Base-by-base conservation (phyloP, 1,284 basidiomycete species). In the Ceratobasidium sp. region DNA sequence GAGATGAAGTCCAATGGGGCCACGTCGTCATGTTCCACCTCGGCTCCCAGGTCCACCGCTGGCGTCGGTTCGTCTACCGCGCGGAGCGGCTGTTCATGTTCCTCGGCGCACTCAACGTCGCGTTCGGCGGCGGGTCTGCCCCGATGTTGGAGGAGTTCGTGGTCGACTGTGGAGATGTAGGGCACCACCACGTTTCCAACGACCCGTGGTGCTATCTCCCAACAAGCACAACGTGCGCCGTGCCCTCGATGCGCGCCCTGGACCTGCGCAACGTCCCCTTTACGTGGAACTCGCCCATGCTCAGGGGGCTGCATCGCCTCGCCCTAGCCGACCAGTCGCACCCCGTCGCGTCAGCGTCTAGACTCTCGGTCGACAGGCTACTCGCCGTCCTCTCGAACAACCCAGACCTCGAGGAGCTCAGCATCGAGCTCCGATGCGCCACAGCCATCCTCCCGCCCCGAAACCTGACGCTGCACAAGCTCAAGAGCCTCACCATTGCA, bases 11-110 rank as follows among this genome's bases (percentile, higher is more conserved):
- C 24, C 88, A 90, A 75, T 93, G 91, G 91, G 92, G 90, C 0
- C 88, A 92, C 77, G 90, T 93, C 53, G 89, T 88, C 1, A 87
- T 92, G 68, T 92, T 85, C 80, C 93, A 93, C 79, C 82, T 93
- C 27, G 87, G 89, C 1, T 87, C 90, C 77, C 89, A 92, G 79
- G 92, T 76, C 87, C 88, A 88, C 76, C 87, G 92, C 37, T 93
- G 91, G 91, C 85, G 90, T 79, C 85, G 91, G 27, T 93, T 93
- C 78, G 86, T 92, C 9, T 92, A 92, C 79, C 83, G 89, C 61
- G 92, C 91, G 77, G 90, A 92, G 78, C 89, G 87, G 79, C 88
- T 89, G 41, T 92, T 92, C 81, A 82, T 86, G 34, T 91, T 90
- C 14, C 86, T 92, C 81, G 83, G 84, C 59, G 90, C 91, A 5